Percentiles rank a stretch among this genome's conserved stretches.
phyloP scores from a whole-genome alignment of 2,329 filamentous ascomycete genomes.

The Colletotrichum godetiae region DNA sequence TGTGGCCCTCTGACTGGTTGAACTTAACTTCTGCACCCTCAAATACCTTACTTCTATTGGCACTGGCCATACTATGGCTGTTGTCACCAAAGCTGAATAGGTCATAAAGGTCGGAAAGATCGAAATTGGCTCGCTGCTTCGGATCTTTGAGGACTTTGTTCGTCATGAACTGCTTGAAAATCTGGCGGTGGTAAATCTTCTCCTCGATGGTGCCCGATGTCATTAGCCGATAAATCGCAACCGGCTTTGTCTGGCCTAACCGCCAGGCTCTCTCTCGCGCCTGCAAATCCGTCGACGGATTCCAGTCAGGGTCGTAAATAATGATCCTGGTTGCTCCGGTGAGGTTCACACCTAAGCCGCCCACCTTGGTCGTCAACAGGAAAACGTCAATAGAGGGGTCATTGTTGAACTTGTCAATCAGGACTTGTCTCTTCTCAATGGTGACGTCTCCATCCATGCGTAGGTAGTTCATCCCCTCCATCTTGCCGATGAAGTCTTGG shows the following conservation, averaged over 20 bases:
- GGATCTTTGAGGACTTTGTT: conserved; percentile 97
- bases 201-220: conserved; percentile 98
- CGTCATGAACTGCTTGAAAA: conserved; percentile 97
- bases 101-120: conserved; percentile 90
- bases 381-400: conserved; percentile 86
- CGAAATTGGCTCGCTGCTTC: conserved; percentile 91
- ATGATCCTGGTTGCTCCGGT: conserved; percentile 96
- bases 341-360: conserved; percentile 91
- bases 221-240: conserved; percentile 98
- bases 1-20: conserved; percentile 37
- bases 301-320: conserved; percentile 99
- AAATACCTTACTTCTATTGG: conserved; percentile 89
- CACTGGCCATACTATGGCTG: conserved; percentile 69
- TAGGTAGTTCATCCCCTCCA: conserved; percentile 79
- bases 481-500: conserved; percentile 78
- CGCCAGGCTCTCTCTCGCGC: conserved; percentile 96
- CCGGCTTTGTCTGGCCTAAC: conserved; percentile 92
- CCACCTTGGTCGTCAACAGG: conserved; percentile 93
- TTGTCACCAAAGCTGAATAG: conserved; percentile 83
- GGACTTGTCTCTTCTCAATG: conserved; percentile 86
- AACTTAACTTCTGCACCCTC: conserved; percentile 80
- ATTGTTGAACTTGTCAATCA: conserved; percentile 94
- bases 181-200: conserved; percentile 98
- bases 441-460: conserved; percentile 95
- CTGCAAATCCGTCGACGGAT: conserved; percentile 95